Conservation (phyloP, 768 basidiomycete species). For the Xanthoconium stramineum region DNA sequence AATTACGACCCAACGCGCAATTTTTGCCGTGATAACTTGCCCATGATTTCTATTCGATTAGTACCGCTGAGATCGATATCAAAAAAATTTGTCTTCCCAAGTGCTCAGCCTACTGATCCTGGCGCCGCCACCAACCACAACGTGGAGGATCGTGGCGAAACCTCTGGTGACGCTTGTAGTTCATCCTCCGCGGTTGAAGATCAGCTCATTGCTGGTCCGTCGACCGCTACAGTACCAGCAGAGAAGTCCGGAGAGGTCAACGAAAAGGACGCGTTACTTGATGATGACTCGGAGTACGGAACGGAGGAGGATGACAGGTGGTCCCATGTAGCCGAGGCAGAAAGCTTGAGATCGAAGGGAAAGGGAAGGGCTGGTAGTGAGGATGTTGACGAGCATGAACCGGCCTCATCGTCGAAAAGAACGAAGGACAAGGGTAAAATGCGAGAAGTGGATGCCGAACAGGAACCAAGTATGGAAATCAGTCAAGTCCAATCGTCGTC, state of each 20-base stretch:
- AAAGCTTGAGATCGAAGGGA: conserved; percentile 22
- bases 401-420: conserved; percentile 6
- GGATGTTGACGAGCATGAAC: conserved; percentile 12
- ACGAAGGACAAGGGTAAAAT: conserved; percentile 22
- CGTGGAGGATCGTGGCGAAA: conserved; percentile 2
- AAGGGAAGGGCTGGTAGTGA: conserved; percentile 24
- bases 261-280: neutral
- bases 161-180: neutral
- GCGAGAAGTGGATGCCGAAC: conserved; percentile 14
- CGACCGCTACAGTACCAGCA: neutral
- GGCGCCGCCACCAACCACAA: neutral
- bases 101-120: neutral
- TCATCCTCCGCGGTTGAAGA: neutral
- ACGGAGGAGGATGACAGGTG: conserved; percentile 23
- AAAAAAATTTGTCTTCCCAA: conserved; percentile 53
- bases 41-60: conserved; percentile 41
- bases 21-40: conserved; percentile 30
- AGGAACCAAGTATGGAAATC: conserved; percentile 9
- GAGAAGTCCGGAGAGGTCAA: neutral
- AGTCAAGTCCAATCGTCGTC: conserved; percentile 9
- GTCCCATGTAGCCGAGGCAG: conserved; percentile 18
- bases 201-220: conserved; percentile 2
- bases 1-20: conserved; percentile 3
- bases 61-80: conserved; percentile 45
- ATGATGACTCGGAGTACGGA: conserved; percentile 9